These are phyloP conservation scores for Selenicereus undatus DNA, from an alignment of 148 eudicot genomes.

Conservation along the genomic window DNA sequence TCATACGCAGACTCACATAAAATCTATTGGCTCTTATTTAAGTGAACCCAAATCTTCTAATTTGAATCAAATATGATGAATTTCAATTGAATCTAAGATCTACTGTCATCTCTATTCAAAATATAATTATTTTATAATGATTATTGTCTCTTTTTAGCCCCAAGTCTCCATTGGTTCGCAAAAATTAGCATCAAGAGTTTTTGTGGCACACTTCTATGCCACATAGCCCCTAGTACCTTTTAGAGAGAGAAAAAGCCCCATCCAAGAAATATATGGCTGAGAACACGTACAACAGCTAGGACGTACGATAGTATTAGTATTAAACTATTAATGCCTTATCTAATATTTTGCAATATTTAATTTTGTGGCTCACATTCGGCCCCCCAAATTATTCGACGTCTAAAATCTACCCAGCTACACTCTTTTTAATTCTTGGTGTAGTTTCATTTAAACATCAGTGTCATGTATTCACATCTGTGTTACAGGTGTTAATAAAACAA, in stretches of 20 bases:
- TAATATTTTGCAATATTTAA: neutral
- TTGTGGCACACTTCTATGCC: neutral
- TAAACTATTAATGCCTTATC: slow-evolving; percentile 20
- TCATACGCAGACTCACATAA: too few relatives aligned
- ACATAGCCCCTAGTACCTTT: neutral
- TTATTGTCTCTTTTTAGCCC: neutral
- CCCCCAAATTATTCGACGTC: neutral
- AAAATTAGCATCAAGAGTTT: neutral
- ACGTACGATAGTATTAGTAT: neutral
- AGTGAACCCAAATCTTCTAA: too few relatives aligned
- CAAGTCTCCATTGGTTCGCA: neutral
- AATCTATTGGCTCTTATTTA: too few relatives aligned
- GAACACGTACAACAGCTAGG: neutral
- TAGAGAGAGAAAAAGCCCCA: slow-evolving; percentile 18
- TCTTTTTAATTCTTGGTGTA: slow-evolving; percentile 9
- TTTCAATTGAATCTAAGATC: too few relatives aligned
- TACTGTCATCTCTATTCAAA: too few relatives aligned
- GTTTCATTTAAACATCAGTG: slow-evolving; percentile 9
- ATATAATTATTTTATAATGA: neutral
- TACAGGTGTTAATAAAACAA: slow-evolving; percentile 15
- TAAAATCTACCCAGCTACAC: slow-evolving; percentile 1
- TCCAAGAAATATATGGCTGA: slow-evolving; percentile 13
- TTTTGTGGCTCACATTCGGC: slow-evolving; percentile 23
- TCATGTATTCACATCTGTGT: slow-evolving; percentile 3
- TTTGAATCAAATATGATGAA: too few relatives aligned